phyloP scores from a whole-genome alignment of 148 eudicot genomes.

The Suaeda aralocaspica region DNA sequence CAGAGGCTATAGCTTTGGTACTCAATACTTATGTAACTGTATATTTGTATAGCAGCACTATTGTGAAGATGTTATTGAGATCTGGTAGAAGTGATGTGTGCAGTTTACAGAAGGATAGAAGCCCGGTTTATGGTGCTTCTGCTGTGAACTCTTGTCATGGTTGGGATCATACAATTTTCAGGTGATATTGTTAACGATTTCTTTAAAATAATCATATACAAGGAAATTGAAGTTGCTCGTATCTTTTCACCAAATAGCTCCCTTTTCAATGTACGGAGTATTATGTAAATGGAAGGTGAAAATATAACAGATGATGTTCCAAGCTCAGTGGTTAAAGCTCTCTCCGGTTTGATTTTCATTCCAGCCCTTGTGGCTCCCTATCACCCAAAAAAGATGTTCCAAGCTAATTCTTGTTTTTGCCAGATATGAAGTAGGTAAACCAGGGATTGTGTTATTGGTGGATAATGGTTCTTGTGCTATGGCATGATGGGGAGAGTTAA shows the following conservation, averaged over 20 bases:
- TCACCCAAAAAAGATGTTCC: background rate
- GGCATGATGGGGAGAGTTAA: too few species aligned
- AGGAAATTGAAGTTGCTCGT: background rate
- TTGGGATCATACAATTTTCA: constrained; percentile 8
- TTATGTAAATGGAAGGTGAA: too few species aligned
- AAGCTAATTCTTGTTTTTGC: background rate
- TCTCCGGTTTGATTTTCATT: too few species aligned
- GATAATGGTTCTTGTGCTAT: too few species aligned
- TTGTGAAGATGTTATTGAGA: constrained; percentile 17
- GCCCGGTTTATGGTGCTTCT: background rate
- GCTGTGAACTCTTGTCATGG: background rate
- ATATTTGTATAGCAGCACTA: constrained; percentile 27
- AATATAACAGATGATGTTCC: background rate
- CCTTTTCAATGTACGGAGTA: background rate
- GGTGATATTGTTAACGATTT: background rate
- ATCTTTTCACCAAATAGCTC: too few species aligned
- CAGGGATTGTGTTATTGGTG: background rate
- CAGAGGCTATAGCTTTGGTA: background rate
- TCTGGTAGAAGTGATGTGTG: constrained; percentile 8
- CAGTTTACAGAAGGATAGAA: constrained; percentile 6
- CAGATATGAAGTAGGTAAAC: background rate
- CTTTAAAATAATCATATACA: background rate
- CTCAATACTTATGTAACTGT: constrained; percentile 12
- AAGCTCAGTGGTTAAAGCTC: too few species aligned
- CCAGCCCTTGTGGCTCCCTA: too few species aligned